Base-by-base conservation (phyloP, 164 flowering plant species). In the Stephania cephalantha region DNA sequence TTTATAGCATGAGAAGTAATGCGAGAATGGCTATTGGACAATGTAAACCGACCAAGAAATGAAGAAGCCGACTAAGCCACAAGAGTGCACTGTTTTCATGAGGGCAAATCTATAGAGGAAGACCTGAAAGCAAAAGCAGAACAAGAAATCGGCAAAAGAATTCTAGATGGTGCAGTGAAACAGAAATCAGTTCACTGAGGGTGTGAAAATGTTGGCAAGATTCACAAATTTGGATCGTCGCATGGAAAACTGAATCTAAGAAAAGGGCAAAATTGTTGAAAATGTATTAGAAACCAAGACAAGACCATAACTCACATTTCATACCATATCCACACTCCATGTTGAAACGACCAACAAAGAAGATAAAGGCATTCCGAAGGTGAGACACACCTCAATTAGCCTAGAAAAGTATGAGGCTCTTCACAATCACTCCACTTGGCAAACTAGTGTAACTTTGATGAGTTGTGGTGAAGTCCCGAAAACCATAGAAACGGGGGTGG, bases 201-300 rank as follows among this genome's bases (percentile, higher is more conserved):
- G 42, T 15, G 12, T 35, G 31, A 48, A 67, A 50, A 50, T 52
- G 67, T 25, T 46, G 44, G 67, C 48, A 66, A 22, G 18, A 77
- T 55, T 31, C 10, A 77, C 50, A 67, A 53, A 30, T 73, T 5
- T 31, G 71, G 18, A 61, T 68, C 42, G 42, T 35, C 46, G 66
- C 71, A 69, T 75, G 58, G 70, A 74, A 18, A 69, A 11, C 71
- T 52, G 71, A 68, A 31, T 52, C 17, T 71, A 68, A 72, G 69
- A 65, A 2, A 74, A 17, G 46, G 6, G n/a, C 6, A 13, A 25
- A 25, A 15, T 25, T 65, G 70, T 74, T 74, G 20, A 74, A 48
- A 70, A 15, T 50, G 45, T 69, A 65, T 45, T 15, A 74, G 50
- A 74, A 66, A 46, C 66, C 70, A 74, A 45, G 22, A 46, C 31